Evolutionary conservation across 768 basidiomycete genomes (phyloP).

Genomic region (Polyporus arcularius): DNA sequence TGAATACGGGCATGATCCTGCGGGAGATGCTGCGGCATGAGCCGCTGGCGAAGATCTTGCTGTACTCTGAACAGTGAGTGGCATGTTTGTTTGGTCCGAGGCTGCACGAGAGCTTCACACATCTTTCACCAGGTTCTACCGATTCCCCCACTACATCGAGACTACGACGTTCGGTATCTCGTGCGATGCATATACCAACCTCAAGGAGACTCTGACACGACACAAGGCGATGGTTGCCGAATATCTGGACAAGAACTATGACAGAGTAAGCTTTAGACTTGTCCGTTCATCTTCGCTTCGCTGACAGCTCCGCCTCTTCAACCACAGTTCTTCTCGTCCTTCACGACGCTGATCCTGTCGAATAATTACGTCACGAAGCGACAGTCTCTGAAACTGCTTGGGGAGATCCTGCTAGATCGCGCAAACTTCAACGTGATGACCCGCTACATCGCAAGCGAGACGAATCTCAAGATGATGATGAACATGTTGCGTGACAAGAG

Average conservation of each 20-base stretch:
- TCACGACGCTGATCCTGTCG: constrained; percentile 89
- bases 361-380: constrained; percentile 99
- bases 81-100: not conserved
- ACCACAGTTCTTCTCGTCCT: constrained; percentile 90
- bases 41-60: constrained; percentile 81
- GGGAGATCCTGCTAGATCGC: constrained; percentile 96
- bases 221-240: constrained; percentile 99
- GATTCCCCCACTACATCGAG: constrained; percentile 95
- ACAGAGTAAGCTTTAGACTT: constrained; percentile 59
- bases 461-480: constrained; percentile 99
- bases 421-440: constrained; percentile 99
- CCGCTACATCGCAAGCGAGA: constrained; percentile 91
- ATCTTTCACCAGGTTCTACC: constrained; percentile 79
- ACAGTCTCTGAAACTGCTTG: constrained; percentile 95
- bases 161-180: constrained; percentile 97
- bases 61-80: constrained; percentile 92
- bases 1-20: constrained; percentile 98
- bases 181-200: constrained; percentile 95
- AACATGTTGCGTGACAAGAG: constrained; percentile 97
- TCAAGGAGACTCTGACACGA: constrained; percentile 95
- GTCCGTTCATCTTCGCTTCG: not conserved
- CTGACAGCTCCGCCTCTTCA: not conserved
- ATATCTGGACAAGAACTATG: constrained; percentile 96
- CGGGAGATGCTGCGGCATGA: constrained; percentile 97
- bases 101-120: not conserved